phyloP scores from a whole-genome alignment of 2,329 filamentous ascomycete species.

The Paraconiothyrium sp. region DNA sequence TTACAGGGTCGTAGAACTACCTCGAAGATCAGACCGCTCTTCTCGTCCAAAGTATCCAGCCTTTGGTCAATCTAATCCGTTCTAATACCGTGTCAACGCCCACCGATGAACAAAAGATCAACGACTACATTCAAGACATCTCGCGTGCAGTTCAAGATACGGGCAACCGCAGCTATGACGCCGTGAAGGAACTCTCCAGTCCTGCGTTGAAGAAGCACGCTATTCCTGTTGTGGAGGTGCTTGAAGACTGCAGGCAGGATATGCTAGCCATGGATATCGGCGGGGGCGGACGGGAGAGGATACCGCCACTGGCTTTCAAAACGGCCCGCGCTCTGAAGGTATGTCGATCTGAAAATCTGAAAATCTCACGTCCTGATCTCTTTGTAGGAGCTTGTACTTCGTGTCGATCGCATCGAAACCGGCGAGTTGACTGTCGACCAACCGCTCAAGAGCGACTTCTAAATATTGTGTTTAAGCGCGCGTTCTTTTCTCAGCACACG shows the following conservation, averaged over 20 bases:
- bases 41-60: conserved; percentile 81
- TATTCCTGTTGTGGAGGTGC: conserved; percentile 61
- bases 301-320: conserved; percentile 88
- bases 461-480: conserved; percentile 13
- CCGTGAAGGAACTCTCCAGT: conserved; percentile 58
- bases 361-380: conserved; percentile 24
- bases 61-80: conserved; percentile 76
- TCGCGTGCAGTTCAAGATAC: conserved; percentile 75
- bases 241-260: conserved; percentile 71
- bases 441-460: conserved; percentile 44
- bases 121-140: conserved; percentile 75
- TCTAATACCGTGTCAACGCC: conserved; percentile 44
- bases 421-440: conserved; percentile 49
- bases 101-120: conserved; percentile 61
- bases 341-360: conserved; percentile 5
- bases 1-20: conserved; percentile 66
- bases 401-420: conserved; percentile 53
- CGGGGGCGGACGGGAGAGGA: conserved; percentile 68
- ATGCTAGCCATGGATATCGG: conserved; percentile 70
- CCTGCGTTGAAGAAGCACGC: conserved; percentile 62
- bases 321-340: conserved; percentile 83
- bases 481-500: not conserved
- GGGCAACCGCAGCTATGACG: conserved; percentile 68
- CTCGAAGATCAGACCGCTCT: conserved; percentile 84
- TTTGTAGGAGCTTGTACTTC: conserved; percentile 51